Evolutionary conservation across 1,139 yeast genomes (phyloP).

Genomic region (Magnusiomyces magnusii): DNA sequence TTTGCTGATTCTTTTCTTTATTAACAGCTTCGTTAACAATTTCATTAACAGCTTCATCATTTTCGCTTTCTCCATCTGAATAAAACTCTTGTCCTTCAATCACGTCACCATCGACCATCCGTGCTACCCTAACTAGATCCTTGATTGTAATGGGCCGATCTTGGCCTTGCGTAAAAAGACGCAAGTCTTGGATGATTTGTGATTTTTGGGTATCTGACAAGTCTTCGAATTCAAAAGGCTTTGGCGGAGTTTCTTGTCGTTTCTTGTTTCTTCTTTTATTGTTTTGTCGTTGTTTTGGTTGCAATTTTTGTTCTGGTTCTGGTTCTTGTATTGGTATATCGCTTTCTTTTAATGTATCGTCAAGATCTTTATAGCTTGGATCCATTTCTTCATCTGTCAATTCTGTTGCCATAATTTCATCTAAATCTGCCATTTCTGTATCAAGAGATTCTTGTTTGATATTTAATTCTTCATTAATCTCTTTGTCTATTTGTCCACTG

Average conservation of each 20-base stretch:
- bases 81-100: not conserved
- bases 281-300: not conserved
- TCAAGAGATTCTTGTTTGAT: not conserved
- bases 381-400: not conserved
- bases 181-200: conserved; percentile 5
- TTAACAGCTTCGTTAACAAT: not conserved
- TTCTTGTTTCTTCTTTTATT: no score
- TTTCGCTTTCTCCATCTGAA: not conserved
- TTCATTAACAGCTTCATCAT: not conserved
- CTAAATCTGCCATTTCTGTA: not conserved
- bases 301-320: not conserved
- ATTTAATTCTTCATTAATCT: not conserved
- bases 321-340: not conserved
- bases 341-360: not conserved
- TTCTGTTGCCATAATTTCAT: not conserved
- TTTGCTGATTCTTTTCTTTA: not conserved
- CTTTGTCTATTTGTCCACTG: not conserved
- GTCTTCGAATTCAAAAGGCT: not conserved
- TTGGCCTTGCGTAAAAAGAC: conserved; percentile 12
- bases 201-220: not conserved
- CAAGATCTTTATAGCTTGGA: not conserved
- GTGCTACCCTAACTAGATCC: conserved; percentile 11
- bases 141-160: conserved; percentile 9
- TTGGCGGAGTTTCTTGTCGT: not conserved
- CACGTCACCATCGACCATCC: not conserved